These are phyloP conservation scores for Dendrobium chrysotoxum DNA, from an alignment of 106 monocot genomes.

Conservation along the genomic window DNA sequence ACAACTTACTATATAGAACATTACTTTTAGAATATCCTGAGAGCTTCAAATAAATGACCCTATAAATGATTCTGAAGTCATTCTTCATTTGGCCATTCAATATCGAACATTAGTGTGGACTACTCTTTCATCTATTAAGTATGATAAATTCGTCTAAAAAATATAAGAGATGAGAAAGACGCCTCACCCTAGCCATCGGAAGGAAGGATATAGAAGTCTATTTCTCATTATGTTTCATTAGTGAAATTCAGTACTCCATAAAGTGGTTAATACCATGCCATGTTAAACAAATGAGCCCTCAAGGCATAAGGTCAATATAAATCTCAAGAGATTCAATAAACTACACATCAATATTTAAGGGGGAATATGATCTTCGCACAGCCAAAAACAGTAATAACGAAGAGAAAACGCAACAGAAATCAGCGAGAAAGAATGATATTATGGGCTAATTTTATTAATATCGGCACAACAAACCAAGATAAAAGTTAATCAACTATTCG, in stretches of 20 bases:
- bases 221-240: not conserved
- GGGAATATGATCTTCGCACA: not conserved
- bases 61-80: not conserved
- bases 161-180: not conserved
- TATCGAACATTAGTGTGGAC: too few relatives aligned
- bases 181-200: not conserved
- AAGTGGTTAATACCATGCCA: not conserved
- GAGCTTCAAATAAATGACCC: not conserved
- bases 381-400: too few relatives aligned
- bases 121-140: not conserved
- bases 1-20: not conserved
- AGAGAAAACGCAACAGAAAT: too few relatives aligned
- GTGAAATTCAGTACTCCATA: not conserved
- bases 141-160: not conserved
- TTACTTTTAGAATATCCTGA: not conserved
- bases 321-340: not conserved
- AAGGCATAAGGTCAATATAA: not conserved
- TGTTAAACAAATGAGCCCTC: not conserved
- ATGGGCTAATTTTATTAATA: too few relatives aligned
- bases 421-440: too few relatives aligned
- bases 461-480: too few relatives aligned
- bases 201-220: not conserved
- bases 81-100: too few relatives aligned
- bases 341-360: not conserved
- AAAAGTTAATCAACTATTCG: too few relatives aligned